These are phyloP conservation scores for Verbena officinalis DNA, from an alignment of 257 asterid species.

Conservation along the genomic window DNA sequence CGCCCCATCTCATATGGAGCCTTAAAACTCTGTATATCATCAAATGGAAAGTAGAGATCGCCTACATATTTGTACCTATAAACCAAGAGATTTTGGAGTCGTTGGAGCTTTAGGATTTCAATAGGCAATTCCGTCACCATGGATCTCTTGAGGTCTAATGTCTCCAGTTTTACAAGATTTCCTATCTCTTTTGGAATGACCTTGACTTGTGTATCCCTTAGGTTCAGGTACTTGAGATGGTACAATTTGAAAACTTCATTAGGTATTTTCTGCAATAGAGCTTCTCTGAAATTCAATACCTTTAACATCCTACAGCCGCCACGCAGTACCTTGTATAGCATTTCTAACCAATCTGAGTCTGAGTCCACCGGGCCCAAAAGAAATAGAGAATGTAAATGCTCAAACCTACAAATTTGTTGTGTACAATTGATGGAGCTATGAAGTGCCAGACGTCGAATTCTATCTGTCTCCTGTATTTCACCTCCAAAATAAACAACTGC, in stretches of 20 bases:
- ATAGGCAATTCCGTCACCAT: not conserved
- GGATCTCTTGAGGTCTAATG: not conserved
- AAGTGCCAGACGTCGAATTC: not conserved
- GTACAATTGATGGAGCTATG: not conserved
- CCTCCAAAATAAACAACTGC: not conserved
- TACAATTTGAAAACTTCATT: conserved; percentile 25
- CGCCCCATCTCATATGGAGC: not conserved
- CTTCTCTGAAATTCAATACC: conserved; percentile 18
- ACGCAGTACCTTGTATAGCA: conserved; percentile 9
- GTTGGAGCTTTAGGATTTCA: not conserved
- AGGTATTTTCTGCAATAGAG: conserved; percentile 21
- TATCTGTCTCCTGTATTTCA: not conserved
- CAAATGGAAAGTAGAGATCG: too few species aligned
- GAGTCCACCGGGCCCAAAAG: not conserved
- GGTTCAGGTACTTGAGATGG: conserved; percentile 18
- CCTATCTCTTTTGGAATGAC: not conserved
- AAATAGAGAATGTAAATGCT: not conserved
- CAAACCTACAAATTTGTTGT: not conserved
- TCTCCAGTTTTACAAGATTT: not conserved
- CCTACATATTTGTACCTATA: not conserved
- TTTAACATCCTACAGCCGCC: conserved; percentile 10
- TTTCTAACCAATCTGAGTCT: not conserved
- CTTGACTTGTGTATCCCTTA: not conserved
- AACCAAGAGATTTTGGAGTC: not conserved
- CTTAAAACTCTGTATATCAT: not conserved